phyloP scores from a whole-genome alignment of 495 filamentous ascomycete genomes.

The Aspergillus steynii region DNA sequence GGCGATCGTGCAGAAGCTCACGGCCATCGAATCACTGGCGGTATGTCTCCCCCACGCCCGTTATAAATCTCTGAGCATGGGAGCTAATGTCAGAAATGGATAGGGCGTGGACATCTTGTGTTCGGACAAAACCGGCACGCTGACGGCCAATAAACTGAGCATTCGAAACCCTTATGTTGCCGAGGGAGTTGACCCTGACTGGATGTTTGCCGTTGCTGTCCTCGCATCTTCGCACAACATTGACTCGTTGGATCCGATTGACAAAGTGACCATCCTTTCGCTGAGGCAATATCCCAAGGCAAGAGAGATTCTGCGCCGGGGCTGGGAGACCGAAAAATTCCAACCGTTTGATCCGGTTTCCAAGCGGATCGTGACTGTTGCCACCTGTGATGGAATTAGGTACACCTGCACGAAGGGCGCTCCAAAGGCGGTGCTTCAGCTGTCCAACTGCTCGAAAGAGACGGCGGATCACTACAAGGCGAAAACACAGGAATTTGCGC shows the following conservation, averaged over 20 bases:
- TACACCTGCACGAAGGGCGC: conserved; percentile 73
- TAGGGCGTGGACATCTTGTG: conserved; percentile 92
- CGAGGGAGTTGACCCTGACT: conserved; percentile 70
- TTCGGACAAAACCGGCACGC: conserved; percentile 84
- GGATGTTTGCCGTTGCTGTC: conserved; percentile 74
- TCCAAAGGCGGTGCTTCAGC: conserved; percentile 67
- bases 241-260: conserved; percentile 71
- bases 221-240: conserved; percentile 73
- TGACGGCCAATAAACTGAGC: conserved; percentile 71
- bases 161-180: conserved; percentile 72
- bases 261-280: conserved; percentile 70
- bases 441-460: conserved; percentile 62
- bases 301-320: conserved; percentile 60
- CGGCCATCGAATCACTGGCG: conserved; percentile 90
- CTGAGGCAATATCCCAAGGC: conserved; percentile 67
- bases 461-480: conserved; percentile 59
- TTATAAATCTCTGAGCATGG: not conserved
- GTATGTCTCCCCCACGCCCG: conserved; percentile 31
- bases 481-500: conserved; percentile 71
- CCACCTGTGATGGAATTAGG: conserved; percentile 58
- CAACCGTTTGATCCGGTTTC: conserved; percentile 74
- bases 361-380: conserved; percentile 68
- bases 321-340: conserved; percentile 70
- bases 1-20: conserved; percentile 95
- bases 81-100: conserved; percentile 9